phyloP scores from a whole-genome alignment of 1,284 basidiomycete species.

The Heterobasidion parviporum region DNA sequence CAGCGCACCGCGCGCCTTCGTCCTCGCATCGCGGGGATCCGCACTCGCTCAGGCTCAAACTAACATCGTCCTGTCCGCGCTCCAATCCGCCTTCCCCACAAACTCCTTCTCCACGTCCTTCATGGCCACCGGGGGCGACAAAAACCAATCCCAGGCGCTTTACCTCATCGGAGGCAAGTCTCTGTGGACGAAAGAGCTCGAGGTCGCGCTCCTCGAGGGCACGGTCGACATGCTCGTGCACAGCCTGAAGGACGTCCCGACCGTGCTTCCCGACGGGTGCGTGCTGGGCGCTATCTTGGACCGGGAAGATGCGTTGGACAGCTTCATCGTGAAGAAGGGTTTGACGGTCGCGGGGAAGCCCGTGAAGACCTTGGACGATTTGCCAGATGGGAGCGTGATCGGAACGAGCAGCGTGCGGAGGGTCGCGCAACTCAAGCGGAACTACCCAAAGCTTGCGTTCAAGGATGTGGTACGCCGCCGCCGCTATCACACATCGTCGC shows the following conservation, averaged over 20 bases:
- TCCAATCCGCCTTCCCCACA: slow-evolving; percentile 39
- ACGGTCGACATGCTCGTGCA: slow-evolving; percentile 92
- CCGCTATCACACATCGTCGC: slow-evolving; percentile 5
- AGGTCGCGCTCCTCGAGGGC: slow-evolving; percentile 68
- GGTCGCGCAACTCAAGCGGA: slow-evolving; percentile 83
- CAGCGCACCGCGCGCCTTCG: slow-evolving; percentile 30
- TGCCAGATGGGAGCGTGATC: slow-evolving; percentile 85
- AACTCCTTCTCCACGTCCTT: slow-evolving; percentile 65
- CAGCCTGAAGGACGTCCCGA: slow-evolving; percentile 92
- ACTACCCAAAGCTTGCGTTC: slow-evolving; percentile 77
- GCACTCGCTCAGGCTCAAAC: slow-evolving; percentile 87
- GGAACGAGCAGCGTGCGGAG: slow-evolving; percentile 93
- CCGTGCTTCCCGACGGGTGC: slow-evolving; percentile 77
- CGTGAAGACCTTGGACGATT: slow-evolving; percentile 75
- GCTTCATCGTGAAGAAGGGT: slow-evolving; percentile 80
- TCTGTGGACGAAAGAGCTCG: slow-evolving; percentile 94
- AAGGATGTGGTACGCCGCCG: slow-evolving; percentile 71
- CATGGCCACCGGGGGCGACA: slow-evolving; percentile 90
- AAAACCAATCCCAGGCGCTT: slow-evolving; percentile 79
- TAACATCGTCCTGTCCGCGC: slow-evolving; percentile 56
- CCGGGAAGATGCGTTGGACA: slow-evolving; percentile 87
- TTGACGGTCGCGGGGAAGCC: slow-evolving; percentile 60
- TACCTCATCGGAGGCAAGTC: slow-evolving; percentile 82
- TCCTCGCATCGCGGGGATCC: slow-evolving; percentile 79
- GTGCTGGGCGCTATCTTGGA: slow-evolving; percentile 82